Evolutionary conservation across 2,329 filamentous ascomycete species (phyloP), one percentile per base, ranked within the genome.

Genomic region (Beauveria medogensis): DNA sequence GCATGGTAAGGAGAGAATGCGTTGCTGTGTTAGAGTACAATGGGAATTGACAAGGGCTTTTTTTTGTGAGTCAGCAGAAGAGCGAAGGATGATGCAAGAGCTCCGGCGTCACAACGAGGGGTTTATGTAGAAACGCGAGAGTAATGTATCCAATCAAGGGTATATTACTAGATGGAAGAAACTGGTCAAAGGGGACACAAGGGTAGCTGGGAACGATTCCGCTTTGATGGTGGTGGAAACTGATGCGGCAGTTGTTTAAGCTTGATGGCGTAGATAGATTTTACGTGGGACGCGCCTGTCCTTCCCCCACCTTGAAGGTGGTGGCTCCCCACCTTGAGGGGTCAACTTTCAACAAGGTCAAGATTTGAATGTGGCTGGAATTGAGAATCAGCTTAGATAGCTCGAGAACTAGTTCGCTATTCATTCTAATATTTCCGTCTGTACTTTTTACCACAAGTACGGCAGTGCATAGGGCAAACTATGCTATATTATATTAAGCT

Each of bases 1-100:
- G 87, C 90, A 93, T 91, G 55, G 12, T 62, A 18, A 14, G 1
- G 3, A 22, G 34, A 40, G 18, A 28, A 28, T 37, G 20, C 3
- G 50, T 50, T 60, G 58, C 43, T 41, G 24, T 20, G 26, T 59
- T 59, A 59, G 56, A 55, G 51, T 26, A 50, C 28, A 46, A 50
- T 50, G 41, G 8, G 7, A 26, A 34, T 46, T 43, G 52, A 54
- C 52, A n/a, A 28, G 14, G n/a, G 4, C 6, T 50, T 16, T 24
- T 48, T 22, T 48, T 22, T 37, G 37, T 18, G 47, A 53, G 59
- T 55, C 44, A 51, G 46, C 22, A 60, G 30, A 26, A 20, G 46
- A n/a, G 46, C 2, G 28, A 37, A 40, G 40, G 46, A 53, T 9
- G 10, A 51, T 24, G 41, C 20, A 53, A 9, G 53, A 51, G 53